These are phyloP conservation scores for Colletotrichum kahawae DNA, from an alignment of 2,329 filamentous ascomycete species.

Conservation along the genomic window DNA sequence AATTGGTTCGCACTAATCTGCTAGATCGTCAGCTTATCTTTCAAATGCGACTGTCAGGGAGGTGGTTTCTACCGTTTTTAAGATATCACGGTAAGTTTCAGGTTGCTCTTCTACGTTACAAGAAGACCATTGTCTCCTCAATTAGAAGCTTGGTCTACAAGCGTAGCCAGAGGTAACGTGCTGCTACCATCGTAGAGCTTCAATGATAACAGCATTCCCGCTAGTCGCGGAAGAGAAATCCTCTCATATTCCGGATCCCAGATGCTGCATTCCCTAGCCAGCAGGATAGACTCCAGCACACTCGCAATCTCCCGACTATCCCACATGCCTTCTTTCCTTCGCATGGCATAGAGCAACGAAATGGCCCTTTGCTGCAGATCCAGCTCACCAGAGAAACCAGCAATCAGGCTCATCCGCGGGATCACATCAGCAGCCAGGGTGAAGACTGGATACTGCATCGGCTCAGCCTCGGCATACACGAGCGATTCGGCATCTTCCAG, in stretches of 20 bases:
- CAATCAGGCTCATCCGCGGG: background rate
- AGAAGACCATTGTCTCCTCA: background rate
- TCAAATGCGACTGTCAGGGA: background rate
- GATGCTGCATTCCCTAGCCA: background rate
- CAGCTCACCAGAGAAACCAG: background rate
- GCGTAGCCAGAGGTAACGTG: background rate
- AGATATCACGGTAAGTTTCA: background rate
- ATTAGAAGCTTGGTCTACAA: background rate
- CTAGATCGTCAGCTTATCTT: background rate
- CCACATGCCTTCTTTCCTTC: slow-evolving; percentile 26
- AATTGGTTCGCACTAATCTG: background rate
- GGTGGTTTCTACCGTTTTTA: background rate
- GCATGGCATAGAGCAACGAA: slow-evolving; percentile 16
- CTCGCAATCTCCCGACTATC: slow-evolving; percentile 25
- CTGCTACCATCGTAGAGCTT: background rate
- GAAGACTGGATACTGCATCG: background rate
- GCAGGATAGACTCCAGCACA: background rate
- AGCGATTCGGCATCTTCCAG: background rate
- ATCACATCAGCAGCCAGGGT: background rate
- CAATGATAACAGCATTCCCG: background rate
- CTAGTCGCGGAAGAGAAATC: background rate
- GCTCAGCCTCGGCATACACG: background rate
- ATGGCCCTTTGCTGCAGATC: slow-evolving; percentile 1
- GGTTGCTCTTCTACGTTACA: background rate
- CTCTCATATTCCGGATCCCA: background rate